Percentiles rank a stretch among this genome's conserved stretches.
These are phyloP conservation scores for Blastocrithidia nonstop DNA, from an alignment of 208 protist species.

Conservation along the genomic window DNA sequence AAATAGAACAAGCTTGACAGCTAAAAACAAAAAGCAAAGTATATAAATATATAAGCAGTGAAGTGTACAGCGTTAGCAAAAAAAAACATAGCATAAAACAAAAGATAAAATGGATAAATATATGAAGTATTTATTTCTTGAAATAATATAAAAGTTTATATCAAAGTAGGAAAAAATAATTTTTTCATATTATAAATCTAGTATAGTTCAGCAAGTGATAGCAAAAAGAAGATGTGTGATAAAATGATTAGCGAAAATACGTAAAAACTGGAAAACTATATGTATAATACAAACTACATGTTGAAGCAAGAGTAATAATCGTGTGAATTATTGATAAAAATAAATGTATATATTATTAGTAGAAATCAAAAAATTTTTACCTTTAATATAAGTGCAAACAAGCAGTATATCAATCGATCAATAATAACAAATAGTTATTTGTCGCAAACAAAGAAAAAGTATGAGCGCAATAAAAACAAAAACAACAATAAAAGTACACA, in stretches of 20 bases:
- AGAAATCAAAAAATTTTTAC: background rate
- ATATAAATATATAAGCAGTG: background rate
- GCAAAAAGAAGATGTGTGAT: background rate
- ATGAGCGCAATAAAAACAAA: no score
- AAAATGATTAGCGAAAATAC: background rate
- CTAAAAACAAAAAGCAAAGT: background rate
- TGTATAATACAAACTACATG: background rate
- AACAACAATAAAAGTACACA: no score
- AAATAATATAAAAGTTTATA: constrained; percentile 7
- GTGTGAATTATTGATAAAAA: no score
- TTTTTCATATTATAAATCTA: background rate
- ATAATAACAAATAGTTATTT: background rate
- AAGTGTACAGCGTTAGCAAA: background rate
- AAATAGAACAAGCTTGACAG: no score
- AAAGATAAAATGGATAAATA: constrained; percentile 1
- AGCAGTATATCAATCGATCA: background rate
- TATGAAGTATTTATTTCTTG: constrained; percentile 1
- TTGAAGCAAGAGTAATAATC: background rate
- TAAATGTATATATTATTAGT: no score
- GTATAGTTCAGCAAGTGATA: background rate
- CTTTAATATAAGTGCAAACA: background rate
- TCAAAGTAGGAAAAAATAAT: background rate
- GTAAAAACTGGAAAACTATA: background rate
- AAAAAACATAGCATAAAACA: background rate
- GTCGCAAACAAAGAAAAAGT: no score